Base-by-base conservation (phyloP, 2,329 filamentous ascomycete species). In the Aquanectria penicillioides region DNA sequence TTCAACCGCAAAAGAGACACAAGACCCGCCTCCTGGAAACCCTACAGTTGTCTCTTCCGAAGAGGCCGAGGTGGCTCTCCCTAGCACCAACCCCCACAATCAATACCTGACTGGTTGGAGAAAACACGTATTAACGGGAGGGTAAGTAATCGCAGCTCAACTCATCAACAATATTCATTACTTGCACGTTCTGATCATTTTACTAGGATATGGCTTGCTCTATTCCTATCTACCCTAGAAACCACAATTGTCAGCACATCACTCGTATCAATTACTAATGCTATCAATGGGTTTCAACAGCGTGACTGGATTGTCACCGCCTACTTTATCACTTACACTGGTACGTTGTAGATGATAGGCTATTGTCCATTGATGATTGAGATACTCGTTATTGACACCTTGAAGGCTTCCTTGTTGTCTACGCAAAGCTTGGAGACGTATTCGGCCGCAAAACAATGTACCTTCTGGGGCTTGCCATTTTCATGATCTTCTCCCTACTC, bases 241-340 rank as follows among this genome's bases (percentile, higher is more conserved):
- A 80, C 76, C 7, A 82, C 80, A 4, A 83, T 83, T 22, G 80
- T 84, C n/a, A 80, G 77, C 69, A 83, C 81, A 0, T 77, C 81
- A 7, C 69, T 84, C 0, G 76, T 83, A 1, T 77, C 78, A 18
- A 82, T 83, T 29, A 75, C 73, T 3, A 73, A 76, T 37, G 67
- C 72, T 5, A 70, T 82, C 5, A 54, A 69, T 9, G 74, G 74
- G 7, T 79, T 78, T 34, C 63, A 72, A 7, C 63, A 73, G 31
- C 66, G 69, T n/a, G 71, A 70, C 29, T 83, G 81, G 81, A 72
- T 85, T 5, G 77, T 83, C 11, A 81, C 79, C 0, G 67, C 78
- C 1, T 84, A 83, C 64, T 70, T 83, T 9, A 69, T 84, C 18
- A 80, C 80, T 0, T 84, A 82, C 56, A 82, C 78, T 10, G 78